phyloP scores from a whole-genome alignment of 2,329 filamentous ascomycete species.

The Aspergillus nomiae region DNA sequence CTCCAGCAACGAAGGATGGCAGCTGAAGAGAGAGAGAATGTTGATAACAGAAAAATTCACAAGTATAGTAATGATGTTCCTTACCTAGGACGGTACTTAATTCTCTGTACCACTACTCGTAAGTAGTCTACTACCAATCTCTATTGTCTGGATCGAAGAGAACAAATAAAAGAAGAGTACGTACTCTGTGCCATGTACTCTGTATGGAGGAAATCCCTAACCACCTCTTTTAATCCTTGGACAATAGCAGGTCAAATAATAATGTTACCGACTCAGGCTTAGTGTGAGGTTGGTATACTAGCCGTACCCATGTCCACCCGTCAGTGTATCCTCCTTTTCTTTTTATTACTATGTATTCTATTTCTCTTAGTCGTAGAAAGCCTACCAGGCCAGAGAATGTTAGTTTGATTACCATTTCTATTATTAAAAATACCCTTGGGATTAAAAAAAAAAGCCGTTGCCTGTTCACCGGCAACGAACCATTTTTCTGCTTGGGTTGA shows the following conservation, averaged over 20 bases:
- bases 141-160: not conserved
- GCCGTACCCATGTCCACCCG: not conserved
- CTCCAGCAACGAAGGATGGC: not conserved
- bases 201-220: not conserved
- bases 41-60: not conserved
- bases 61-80: not conserved
- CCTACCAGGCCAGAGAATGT: not conserved
- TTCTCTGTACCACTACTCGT: not conserved
- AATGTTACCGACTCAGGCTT: not conserved
- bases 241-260: not conserved
- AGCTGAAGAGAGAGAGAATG: not conserved
- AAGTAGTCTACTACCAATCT: not conserved
- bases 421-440: not conserved
- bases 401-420: constrained; percentile 3
- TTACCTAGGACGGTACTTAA: not conserved
- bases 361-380: not conserved
- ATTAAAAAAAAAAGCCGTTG: constrained; percentile 3
- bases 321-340: not conserved
- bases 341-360: not conserved
- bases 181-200: too few species aligned
- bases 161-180: not conserved
- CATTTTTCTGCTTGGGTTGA: not conserved
- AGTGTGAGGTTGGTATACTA: not conserved
- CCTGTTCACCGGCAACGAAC: constrained; percentile 10
- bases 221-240: not conserved